Evolutionary conservation across 2,329 filamentous ascomycete species (phyloP).

Genomic region (Beauveria rudraprayagi): DNA sequence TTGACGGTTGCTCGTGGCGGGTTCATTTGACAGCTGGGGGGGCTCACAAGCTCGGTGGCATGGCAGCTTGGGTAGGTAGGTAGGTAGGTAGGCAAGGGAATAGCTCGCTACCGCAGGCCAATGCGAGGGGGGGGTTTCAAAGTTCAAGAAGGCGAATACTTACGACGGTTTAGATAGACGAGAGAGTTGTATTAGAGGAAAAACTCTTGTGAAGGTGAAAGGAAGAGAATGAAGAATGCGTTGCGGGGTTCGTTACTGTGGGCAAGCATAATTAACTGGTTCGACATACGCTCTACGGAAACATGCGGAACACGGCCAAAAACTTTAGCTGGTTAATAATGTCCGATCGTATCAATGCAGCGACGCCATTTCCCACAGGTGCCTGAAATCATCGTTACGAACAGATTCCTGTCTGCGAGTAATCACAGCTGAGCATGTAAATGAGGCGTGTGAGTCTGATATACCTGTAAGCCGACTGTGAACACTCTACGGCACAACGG

Average conservation of each 20-base stretch:
- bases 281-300: conserved; percentile 7
- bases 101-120: not conserved
- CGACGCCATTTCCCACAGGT: not conserved
- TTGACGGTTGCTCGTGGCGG: not conserved
- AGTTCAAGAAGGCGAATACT: not conserved
- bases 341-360: not conserved
- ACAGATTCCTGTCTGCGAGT: not conserved
- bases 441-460: not conserved
- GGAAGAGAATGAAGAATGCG: not conserved
- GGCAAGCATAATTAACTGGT: not conserved
- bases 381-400: not conserved
- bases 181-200: not conserved
- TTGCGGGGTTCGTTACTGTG: not conserved
- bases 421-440: not conserved
- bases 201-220: not conserved
- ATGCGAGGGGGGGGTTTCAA: not conserved
- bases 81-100: not conserved
- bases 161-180: not conserved
- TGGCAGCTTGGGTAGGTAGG: not conserved
- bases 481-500: not conserved
- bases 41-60: not conserved
- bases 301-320: conserved; percentile 9
- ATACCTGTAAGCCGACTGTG: not conserved
- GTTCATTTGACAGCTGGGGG: not conserved
- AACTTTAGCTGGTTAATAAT: conserved; percentile 3